Percentiles rank a stretch among this genome's conserved stretches.
Evolutionary conservation across 331 rosid genomes (phyloP).

Genomic region (Malus hybrid): DNA sequence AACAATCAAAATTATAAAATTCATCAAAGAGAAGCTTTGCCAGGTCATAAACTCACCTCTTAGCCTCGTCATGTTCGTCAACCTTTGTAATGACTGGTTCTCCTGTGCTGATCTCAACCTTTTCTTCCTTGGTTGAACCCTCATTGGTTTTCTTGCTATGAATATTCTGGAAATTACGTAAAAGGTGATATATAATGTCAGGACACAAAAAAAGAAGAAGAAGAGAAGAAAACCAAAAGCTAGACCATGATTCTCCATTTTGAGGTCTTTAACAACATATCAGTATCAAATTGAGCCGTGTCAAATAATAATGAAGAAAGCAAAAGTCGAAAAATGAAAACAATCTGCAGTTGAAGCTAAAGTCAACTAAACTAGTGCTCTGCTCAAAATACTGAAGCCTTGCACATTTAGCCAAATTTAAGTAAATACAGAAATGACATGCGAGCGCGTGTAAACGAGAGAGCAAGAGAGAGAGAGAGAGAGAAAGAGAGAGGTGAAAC

Average conservation of each 20-base stretch:
- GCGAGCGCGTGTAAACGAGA: not conserved
- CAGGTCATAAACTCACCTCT: slow-evolving; percentile 32
- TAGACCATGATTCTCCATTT: not conserved
- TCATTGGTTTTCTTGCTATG: slow-evolving; percentile 24
- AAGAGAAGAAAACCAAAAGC: not conserved
- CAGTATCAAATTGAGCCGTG: not conserved
- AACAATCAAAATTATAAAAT: not conserved
- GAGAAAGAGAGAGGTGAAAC: slow-evolving; percentile 8
- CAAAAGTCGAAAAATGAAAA: not conserved
- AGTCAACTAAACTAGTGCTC: not conserved
- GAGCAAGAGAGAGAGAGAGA: not conserved
- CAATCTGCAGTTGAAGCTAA: not conserved
- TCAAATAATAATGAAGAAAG: not conserved
- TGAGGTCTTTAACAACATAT: not conserved
- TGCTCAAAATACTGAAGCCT: not conserved
- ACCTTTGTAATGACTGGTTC: slow-evolving; percentile 18
- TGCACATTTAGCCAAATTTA: not conserved
- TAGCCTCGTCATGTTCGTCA: slow-evolving; percentile 10
- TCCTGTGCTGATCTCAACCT: slow-evolving; percentile 3
- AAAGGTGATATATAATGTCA: not conserved
- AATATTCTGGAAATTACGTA: slow-evolving; percentile 41
- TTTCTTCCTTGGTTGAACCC: slow-evolving; percentile 20
- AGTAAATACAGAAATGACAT: not conserved
- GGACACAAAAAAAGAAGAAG: not conserved
- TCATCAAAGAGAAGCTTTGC: not conserved